Evolutionary conservation across 1,284 basidiomycete genomes (phyloP).

Genomic region (Pseudozyma sp.): DNA sequence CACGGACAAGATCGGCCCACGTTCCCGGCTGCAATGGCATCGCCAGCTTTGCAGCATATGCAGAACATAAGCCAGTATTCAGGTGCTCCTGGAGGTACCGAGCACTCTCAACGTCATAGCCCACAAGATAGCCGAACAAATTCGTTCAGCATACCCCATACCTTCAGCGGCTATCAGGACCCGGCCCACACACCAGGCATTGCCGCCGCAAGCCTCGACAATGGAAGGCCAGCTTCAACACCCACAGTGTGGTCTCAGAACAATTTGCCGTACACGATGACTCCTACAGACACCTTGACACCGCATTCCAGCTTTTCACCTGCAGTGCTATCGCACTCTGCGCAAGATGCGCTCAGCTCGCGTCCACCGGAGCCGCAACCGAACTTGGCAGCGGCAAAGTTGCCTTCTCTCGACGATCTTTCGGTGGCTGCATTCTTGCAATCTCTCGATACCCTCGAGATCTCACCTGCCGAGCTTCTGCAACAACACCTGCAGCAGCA

Average conservation of each 20-base stretch:
- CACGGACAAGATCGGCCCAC: background rate
- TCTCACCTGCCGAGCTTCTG: constrained; percentile 57
- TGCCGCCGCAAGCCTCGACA: background rate
- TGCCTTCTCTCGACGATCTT: constrained; percentile 55
- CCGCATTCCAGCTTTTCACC: constrained; percentile 18
- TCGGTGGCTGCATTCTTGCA: constrained; percentile 66
- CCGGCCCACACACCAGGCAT: constrained; percentile 7
- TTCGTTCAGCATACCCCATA: background rate
- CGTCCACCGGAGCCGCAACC: background rate
- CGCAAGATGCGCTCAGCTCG: background rate
- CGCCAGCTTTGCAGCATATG: constrained; percentile 4
- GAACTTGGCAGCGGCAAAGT: constrained; percentile 11
- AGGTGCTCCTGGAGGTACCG: constrained; percentile 8
- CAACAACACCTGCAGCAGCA: constrained; percentile 36
- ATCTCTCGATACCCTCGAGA: constrained; percentile 66
- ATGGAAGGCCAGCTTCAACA: constrained; percentile 6
- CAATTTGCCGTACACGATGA: constrained; percentile 10
- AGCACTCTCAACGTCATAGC: constrained; percentile 1
- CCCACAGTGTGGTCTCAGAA: constrained; percentile 24
- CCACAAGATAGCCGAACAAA: constrained; percentile 5
- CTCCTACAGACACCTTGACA: constrained; percentile 28
- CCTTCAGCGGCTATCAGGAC: constrained; percentile 5
- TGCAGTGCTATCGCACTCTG: background rate
- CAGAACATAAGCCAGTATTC: background rate
- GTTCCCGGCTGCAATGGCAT: background rate